phyloP scores from a whole-genome alignment of 352 stramenopile genomes.

The Phytopythium vexans region DNA sequence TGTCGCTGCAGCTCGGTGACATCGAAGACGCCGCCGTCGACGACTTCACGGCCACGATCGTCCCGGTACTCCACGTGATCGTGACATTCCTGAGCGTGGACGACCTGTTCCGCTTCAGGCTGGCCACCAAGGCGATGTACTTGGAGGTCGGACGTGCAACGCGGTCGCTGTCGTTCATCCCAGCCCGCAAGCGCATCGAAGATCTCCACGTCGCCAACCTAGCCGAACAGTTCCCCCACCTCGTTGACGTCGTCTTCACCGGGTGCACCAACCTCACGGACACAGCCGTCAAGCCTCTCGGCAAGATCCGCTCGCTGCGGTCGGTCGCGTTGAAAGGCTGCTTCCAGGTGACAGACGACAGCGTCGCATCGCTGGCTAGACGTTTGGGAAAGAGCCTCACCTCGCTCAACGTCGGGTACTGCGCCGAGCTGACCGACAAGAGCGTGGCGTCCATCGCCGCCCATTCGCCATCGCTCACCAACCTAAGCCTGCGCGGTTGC shows the following conservation, averaged over 20 bases:
- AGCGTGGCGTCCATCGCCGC: constrained; percentile 46
- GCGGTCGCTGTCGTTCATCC: constrained; percentile 52
- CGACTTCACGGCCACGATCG: constrained; percentile 8
- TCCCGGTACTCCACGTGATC: constrained; percentile 45
- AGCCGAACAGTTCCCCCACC: constrained; percentile 38
- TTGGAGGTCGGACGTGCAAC: constrained; percentile 42
- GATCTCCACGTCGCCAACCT: constrained; percentile 45
- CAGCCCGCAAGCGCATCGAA: constrained; percentile 32
- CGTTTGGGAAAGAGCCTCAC: constrained; percentile 25
- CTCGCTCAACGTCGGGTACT: constrained; percentile 75
- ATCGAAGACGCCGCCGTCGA: background rate
- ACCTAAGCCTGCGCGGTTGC: constrained; percentile 62
- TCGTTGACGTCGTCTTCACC: constrained; percentile 58
- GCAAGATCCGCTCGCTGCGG: constrained; percentile 28
- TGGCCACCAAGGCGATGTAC: constrained; percentile 39
- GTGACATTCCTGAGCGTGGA: constrained; percentile 37
- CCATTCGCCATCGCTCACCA: constrained; percentile 33
- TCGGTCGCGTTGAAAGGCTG: constrained; percentile 65
- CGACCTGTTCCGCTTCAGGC: constrained; percentile 53
- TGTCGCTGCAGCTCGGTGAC: too few species aligned
- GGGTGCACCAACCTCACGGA: constrained; percentile 62
- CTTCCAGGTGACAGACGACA: constrained; percentile 52
- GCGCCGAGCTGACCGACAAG: constrained; percentile 64
- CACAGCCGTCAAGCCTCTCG: constrained; percentile 33
- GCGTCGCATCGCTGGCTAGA: constrained; percentile 30